These are phyloP conservation scores for Pichia manshurica DNA, from an alignment of 805 yeast genomes.

Conservation along the genomic window DNA sequence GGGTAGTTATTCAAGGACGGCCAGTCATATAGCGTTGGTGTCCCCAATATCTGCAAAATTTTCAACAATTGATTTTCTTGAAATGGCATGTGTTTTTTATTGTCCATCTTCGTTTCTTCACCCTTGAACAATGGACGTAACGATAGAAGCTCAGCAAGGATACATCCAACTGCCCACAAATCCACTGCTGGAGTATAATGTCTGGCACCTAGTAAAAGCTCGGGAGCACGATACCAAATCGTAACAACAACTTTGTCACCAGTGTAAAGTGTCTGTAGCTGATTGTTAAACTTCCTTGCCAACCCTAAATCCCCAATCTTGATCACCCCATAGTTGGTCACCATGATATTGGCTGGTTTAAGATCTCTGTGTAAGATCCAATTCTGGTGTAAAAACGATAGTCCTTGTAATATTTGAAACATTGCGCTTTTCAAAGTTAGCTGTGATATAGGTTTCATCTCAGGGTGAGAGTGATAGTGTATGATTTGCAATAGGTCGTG, in stretches of 20 bases:
- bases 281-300: conserved; percentile 82
- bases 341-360: conserved; percentile 98
- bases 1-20: conserved; percentile 75
- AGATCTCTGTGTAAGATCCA: conserved; percentile 95
- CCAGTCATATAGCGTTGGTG: conserved; percentile 80
- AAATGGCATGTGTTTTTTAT: conserved; percentile 87
- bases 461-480: conserved; percentile 91
- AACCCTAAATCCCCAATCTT: conserved; percentile 94
- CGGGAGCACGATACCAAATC: conserved; percentile 96
- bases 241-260: conserved; percentile 97
- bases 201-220: conserved; percentile 79
- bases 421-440: conserved; percentile 74
- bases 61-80: conserved; percentile 89
- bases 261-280: conserved; percentile 76
- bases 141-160: conserved; percentile 83
- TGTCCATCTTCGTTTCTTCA: conserved; percentile 94
- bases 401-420: conserved; percentile 92
- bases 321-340: conserved; percentile 79
- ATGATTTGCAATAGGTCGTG: conserved; percentile 92
- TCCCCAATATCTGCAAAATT: conserved; percentile 88
- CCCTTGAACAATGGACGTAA: conserved; percentile 94
- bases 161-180: conserved; percentile 95
- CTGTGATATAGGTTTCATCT: conserved; percentile 70
- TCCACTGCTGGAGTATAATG: conserved; percentile 93
- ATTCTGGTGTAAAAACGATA: conserved; percentile 85